phyloP scores from a whole-genome alignment of 306 rosid genomes.

The Cucurbita moschata region DNA sequence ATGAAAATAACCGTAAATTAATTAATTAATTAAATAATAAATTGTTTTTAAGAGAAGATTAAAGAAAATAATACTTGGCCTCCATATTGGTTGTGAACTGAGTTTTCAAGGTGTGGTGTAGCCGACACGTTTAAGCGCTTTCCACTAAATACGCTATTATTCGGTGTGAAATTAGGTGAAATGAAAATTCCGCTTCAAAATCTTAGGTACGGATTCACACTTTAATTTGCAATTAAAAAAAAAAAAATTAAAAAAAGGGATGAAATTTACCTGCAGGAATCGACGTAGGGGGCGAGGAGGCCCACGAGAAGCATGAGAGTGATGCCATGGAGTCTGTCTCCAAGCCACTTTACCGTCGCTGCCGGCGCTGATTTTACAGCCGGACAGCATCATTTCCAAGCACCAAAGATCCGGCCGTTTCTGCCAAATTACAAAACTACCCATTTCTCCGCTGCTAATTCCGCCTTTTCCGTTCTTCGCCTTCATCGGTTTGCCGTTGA shows the following conservation, averaged over 20 bases:
- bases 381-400: slow-evolving; percentile 65
- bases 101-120: no score
- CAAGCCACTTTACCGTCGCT: slow-evolving; percentile 88
- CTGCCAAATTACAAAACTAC: slow-evolving; percentile 92
- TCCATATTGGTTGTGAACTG: no score
- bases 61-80: no score
- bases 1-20: background rate
- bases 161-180: background rate
- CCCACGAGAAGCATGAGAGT: slow-evolving; percentile 91
- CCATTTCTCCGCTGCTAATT: slow-evolving; percentile 46
- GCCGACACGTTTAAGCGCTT: background rate
- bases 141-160: background rate
- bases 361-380: slow-evolving; percentile 83
- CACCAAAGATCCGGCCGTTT: slow-evolving; percentile 80
- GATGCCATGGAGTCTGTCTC: slow-evolving; percentile 99
- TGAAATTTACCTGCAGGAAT: slow-evolving; percentile 45
- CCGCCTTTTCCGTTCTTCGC: slow-evolving; percentile 22
- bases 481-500: slow-evolving; percentile 30
- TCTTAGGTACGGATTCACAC: background rate
- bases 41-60: background rate
- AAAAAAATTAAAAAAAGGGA: no score
- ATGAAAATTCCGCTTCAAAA: background rate
- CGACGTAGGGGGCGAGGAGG: slow-evolving; percentile 89
- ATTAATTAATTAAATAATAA: background rate
- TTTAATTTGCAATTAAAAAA: background rate